A percentile compares a stretch with the other conserved stretches of the same genome.
phyloP scores from a whole-genome alignment of 345 rosid species.

The Laguncularia racemosa region DNA sequence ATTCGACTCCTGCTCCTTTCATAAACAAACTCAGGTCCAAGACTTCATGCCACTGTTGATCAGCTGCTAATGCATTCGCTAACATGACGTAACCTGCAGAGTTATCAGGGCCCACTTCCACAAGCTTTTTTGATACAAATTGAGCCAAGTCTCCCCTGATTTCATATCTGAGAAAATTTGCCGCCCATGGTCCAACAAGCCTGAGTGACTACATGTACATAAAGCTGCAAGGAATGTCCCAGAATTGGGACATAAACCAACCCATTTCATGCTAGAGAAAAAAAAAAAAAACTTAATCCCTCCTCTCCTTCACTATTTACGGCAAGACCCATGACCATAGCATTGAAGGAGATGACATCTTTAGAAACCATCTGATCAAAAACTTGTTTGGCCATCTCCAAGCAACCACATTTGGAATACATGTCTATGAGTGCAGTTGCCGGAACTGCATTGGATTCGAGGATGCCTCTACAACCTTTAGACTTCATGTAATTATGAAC shows the following conservation, averaged over 20 bases:
- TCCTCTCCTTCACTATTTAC: conserved; percentile 27
- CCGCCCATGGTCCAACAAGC: conserved; percentile 24
- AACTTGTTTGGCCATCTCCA: conserved; percentile 25
- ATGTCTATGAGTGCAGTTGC: conserved; percentile 38
- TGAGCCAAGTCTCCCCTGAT: conserved; percentile 20
- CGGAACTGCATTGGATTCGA: conserved; percentile 26
- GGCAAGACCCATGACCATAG: conserved; percentile 44
- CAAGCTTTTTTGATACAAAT: conserved; percentile 19
- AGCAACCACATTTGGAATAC: conserved; percentile 38
- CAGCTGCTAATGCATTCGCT: conserved; percentile 31
- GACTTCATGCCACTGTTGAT: conserved; percentile 26
- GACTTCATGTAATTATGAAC: conserved; percentile 24
- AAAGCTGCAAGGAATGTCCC: conserved; percentile 35
- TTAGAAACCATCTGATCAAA: conserved; percentile 21
- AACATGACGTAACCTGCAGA: conserved; percentile 38
- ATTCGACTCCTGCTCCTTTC: conserved; percentile 31
- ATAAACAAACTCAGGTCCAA: conserved; percentile 26
- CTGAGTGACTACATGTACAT: conserved; percentile 36
- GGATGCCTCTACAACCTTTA: conserved; percentile 16
- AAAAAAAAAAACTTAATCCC: conserved; percentile 27
- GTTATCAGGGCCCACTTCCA: conserved; percentile 27
- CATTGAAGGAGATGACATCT: conserved; percentile 35
- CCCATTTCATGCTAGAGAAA: conserved; percentile 17
- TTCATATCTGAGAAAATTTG: conserved; percentile 25
- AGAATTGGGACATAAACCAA: conserved; percentile 20